These are phyloP conservation scores for Heterococcus sp. DNA, from an alignment of 108 stramenopile genomes.

Conservation along the genomic window DNA sequence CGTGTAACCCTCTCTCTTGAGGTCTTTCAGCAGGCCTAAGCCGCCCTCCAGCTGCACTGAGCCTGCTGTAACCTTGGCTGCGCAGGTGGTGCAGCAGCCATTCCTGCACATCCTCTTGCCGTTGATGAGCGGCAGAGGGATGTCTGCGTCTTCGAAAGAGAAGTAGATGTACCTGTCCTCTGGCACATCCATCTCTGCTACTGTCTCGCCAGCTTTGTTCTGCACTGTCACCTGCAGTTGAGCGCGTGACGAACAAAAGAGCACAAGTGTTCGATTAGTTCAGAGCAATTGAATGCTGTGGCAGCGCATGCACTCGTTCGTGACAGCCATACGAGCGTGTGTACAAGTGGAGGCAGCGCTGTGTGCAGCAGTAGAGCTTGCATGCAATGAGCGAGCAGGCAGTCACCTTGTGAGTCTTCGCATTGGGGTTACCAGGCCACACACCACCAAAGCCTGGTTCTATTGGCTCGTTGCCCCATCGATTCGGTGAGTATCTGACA, in stretches of 20 bases:
- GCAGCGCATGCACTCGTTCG: too few species aligned
- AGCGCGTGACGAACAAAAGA: not conserved
- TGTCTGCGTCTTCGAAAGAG: conserved; percentile 48
- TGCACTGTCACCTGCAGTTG: conserved; percentile 25
- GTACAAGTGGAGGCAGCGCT: too few species aligned
- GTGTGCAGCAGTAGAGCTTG: not conserved
- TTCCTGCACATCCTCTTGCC: conserved; percentile 54
- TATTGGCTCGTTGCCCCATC: conserved; percentile 17
- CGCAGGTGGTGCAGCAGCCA: conserved; percentile 58
- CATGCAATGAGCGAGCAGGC: not conserved
- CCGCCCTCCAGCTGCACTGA: conserved; percentile 49
- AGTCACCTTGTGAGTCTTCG: conserved; percentile 33
- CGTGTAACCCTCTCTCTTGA: conserved; percentile 43
- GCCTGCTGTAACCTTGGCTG: conserved; percentile 28
- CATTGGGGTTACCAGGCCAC: conserved; percentile 56
- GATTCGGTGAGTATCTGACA: conserved; percentile 29
- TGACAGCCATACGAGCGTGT: not conserved
- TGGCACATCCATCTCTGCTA: conserved; percentile 46
- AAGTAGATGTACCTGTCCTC: conserved; percentile 55
- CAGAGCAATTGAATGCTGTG: not conserved
- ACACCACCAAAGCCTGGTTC: conserved; percentile 50
- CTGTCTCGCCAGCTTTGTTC: conserved; percentile 34
- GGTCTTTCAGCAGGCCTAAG: conserved; percentile 53
- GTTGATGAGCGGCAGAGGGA: conserved; percentile 47
- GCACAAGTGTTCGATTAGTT: not conserved